Evolutionary conservation across 495 filamentous ascomycete species (phyloP).

Genomic region (Penicillium simplicissimum): DNA sequence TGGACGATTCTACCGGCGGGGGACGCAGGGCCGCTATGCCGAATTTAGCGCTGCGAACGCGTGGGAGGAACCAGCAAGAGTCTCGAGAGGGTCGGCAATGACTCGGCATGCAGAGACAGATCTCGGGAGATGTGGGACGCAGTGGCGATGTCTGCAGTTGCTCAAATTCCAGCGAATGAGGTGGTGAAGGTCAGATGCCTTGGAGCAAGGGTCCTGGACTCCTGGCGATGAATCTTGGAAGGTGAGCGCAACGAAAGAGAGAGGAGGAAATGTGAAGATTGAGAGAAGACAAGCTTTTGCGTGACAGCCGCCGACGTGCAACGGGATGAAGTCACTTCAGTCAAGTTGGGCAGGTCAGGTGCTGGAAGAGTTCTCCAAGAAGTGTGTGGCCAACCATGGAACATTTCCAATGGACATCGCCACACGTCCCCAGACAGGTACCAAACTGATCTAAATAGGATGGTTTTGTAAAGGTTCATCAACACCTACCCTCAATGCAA

Average conservation of each 20-base stretch:
- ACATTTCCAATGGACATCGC: too few species aligned
- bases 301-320: too few species aligned
- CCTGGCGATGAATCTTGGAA: not conserved
- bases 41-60: constrained; percentile 12
- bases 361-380: too few species aligned
- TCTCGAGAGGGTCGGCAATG: too few species aligned
- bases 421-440: too few species aligned
- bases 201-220: not conserved
- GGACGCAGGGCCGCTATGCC: constrained; percentile 13
- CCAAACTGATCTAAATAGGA: too few species aligned
- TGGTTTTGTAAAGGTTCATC: too few species aligned
- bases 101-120: not conserved
- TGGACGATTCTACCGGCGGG: constrained; percentile 23
- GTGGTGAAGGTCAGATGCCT: not conserved
- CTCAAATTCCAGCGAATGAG: not conserved
- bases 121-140: not conserved
- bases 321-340: not conserved
- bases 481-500: too few species aligned
- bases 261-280: not conserved
- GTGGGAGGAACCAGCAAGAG: not conserved
- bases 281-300: not conserved
- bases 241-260: not conserved
- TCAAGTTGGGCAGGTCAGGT: too few species aligned
- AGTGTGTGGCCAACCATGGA: too few species aligned
- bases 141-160: not conserved